phyloP scores from a whole-genome alignment of 176 grass and related monocot species.

The Raddia guianensis region DNA sequence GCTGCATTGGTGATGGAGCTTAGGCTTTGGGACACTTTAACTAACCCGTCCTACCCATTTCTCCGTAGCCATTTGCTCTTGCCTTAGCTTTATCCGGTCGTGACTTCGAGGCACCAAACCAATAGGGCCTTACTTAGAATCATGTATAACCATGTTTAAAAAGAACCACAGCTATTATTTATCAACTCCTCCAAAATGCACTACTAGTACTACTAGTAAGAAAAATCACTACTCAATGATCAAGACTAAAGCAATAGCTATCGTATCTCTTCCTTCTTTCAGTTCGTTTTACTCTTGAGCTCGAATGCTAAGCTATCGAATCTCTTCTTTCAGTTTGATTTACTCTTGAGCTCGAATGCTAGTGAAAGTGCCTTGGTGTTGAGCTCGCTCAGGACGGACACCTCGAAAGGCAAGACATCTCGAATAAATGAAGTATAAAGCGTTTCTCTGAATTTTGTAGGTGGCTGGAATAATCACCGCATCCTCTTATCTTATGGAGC shows the following conservation, averaged over 20 bases:
- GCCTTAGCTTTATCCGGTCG: constrained; percentile 34
- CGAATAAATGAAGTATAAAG: constrained; percentile 24
- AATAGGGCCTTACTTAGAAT: constrained; percentile 37
- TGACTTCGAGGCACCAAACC: constrained; percentile 59
- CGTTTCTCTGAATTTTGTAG: constrained; percentile 9
- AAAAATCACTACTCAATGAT: constrained; percentile 43
- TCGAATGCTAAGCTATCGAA: no score
- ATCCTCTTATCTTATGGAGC: background rate
- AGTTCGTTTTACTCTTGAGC: no score
- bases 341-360: constrained; percentile 12
- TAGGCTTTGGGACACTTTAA: constrained; percentile 47
- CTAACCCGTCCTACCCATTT: constrained; percentile 42
- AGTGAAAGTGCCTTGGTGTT: constrained; percentile 17
- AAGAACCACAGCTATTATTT: constrained; percentile 12
- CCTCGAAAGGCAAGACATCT: constrained; percentile 19
- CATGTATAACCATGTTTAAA: constrained; percentile 44
- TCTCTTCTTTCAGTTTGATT: background rate
- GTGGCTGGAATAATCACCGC: background rate
- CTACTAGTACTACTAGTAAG: constrained; percentile 5
- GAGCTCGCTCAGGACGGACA: constrained; percentile 15
- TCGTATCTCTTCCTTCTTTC: background rate
- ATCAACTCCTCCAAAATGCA: constrained; percentile 49
- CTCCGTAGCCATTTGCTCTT: constrained; percentile 21
- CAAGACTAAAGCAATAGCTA: constrained; percentile 35
- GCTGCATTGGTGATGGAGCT: constrained; percentile 39